Conservation (phyloP, 1,284 basidiomycete species). For the Dichomitus squalens region DNA sequence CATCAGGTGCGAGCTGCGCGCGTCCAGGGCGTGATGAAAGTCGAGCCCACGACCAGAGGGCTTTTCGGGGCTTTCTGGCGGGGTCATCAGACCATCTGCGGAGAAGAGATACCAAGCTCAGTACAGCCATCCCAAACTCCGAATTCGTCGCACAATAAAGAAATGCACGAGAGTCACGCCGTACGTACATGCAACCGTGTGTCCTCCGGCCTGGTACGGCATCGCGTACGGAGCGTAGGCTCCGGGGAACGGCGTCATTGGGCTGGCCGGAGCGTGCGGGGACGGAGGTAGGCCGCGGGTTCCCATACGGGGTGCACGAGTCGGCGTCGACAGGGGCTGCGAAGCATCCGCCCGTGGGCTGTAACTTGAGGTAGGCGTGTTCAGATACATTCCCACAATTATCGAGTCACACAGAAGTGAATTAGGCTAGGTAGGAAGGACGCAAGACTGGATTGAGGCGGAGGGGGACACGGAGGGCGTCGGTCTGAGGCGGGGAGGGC, state of each 20-base stretch:
- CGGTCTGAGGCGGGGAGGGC: constrained; percentile 15
- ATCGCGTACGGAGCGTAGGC: constrained; percentile 6
- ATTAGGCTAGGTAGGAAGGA: neutral
- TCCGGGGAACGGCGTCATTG: constrained; percentile 8
- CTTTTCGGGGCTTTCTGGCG: constrained; percentile 27
- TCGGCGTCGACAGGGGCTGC: constrained; percentile 14
- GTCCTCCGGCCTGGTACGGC: constrained; percentile 5
- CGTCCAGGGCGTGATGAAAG: constrained; percentile 22
- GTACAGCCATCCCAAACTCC: neutral
- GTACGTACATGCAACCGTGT: constrained; percentile 17
- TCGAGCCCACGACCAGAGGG: constrained; percentile 5
- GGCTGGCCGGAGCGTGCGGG: constrained; percentile 9
- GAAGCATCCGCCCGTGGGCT: constrained; percentile 8
- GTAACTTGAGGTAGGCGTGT: constrained; percentile 13
- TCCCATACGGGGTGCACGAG: constrained; percentile 18
- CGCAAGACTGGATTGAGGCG: neutral
- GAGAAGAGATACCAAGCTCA: neutral
- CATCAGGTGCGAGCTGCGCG: neutral
- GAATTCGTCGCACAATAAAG: constrained; percentile 9
- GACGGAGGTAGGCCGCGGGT: constrained; percentile 8
- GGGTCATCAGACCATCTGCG: constrained; percentile 32
- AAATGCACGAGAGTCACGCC: constrained; percentile 2
- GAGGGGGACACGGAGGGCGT: neutral
- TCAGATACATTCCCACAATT: constrained; percentile 11
- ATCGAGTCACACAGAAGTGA: neutral